Conservation (phyloP, 441 rosid genomes). For the Adansonia rubrostipa region DNA sequence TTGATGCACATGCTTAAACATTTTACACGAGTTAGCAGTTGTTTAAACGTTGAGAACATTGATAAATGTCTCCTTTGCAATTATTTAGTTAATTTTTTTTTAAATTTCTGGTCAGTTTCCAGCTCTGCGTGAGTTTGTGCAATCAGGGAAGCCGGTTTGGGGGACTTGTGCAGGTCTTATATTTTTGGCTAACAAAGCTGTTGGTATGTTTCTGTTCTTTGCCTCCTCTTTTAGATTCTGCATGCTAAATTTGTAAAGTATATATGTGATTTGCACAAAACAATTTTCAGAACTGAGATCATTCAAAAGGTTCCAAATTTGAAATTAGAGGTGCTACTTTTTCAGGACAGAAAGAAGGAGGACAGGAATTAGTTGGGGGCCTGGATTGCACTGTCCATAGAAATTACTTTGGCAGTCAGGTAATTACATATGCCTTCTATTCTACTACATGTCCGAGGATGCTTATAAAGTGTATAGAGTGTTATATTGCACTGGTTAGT, state of each 20-base stretch:
- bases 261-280: conserved; percentile 12
- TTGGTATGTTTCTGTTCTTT: conserved; percentile 55
- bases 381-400: conserved; percentile 83
- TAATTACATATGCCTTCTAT: conserved; percentile 25
- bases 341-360: conserved; percentile 91
- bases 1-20: conserved; percentile 2
- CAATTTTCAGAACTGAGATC: neutral
- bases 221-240: neutral
- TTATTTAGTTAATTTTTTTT: conserved; percentile 14
- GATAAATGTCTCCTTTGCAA: neutral
- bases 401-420: conserved; percentile 97
- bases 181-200: conserved; percentile 83
- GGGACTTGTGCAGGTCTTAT: conserved; percentile 97
- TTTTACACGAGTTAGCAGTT: neutral
- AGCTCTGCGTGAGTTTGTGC: conserved; percentile 79
- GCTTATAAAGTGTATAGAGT: neutral
- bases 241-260: neutral
- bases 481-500: neutral
- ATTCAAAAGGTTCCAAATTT: conserved; percentile 5
- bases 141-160: conserved; percentile 93
- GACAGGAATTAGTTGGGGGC: conserved; percentile 89
- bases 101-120: conserved; percentile 63
- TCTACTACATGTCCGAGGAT: neutral
- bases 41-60: neutral
- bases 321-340: conserved; percentile 8